Conservation (phyloP, 805 yeast genomes). For the Starmera amethionina region DNA sequence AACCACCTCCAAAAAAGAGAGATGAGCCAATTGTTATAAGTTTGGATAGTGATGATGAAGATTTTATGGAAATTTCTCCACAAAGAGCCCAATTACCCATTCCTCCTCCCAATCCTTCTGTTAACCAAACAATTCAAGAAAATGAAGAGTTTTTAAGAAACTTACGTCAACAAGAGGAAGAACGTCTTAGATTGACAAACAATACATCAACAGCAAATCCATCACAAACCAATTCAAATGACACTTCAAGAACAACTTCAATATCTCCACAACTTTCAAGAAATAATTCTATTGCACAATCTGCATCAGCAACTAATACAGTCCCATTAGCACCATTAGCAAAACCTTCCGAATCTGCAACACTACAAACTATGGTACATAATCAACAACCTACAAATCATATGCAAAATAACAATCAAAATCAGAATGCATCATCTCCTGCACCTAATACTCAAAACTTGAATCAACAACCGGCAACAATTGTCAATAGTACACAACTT, state of each 20-base stretch:
- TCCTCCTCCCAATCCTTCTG: too few relatives aligned
- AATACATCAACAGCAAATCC: background rate
- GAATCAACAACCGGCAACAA: too few relatives aligned
- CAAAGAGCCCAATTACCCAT: background rate
- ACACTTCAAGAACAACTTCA: too few relatives aligned
- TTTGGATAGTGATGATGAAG: conserved; percentile 41
- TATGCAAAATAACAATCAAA: too few relatives aligned
- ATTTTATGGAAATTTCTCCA: conserved; percentile 16
- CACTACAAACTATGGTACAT: too few relatives aligned
- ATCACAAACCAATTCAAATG: too few relatives aligned
- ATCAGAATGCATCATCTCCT: too few relatives aligned
- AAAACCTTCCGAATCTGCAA: too few relatives aligned
- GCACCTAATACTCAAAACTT: too few relatives aligned
- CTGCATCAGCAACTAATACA: background rate
- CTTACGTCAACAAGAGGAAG: background rate
- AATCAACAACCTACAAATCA: too few relatives aligned
- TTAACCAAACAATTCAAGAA: background rate
- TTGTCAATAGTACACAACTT: too few relatives aligned
- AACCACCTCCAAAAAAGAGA: conserved; percentile 2
- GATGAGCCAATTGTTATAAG: conserved; percentile 32
- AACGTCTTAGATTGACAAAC: background rate
- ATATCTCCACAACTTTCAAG: background rate
- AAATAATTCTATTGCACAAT: background rate
- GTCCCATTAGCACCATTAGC: background rate
- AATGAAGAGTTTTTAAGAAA: background rate